Conservation (phyloP, 2,329 filamentous ascomycete genomes). For the Chaetomium globosum region DNA sequence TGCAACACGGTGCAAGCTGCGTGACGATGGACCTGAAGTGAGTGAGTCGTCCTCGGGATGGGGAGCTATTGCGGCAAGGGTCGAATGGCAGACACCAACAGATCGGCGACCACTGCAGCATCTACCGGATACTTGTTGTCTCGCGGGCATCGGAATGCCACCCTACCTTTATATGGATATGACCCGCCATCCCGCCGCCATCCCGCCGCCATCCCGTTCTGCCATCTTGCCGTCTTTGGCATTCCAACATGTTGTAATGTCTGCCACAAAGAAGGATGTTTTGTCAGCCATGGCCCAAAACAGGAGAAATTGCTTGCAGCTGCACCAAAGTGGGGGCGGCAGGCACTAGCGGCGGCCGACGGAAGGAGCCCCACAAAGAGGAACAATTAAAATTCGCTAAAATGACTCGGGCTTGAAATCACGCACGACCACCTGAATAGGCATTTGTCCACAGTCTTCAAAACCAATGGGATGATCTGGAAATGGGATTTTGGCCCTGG, state of each 20-base stretch:
- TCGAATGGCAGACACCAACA: neutral
- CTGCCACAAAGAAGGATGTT: neutral
- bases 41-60: neutral
- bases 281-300: neutral
- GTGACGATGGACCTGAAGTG: neutral
- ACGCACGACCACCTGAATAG: no score
- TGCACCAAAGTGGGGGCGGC: neutral
- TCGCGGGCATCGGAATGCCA: conserved; percentile 4
- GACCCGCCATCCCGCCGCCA: conserved; percentile 6
- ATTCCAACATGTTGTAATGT: neutral
- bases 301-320: neutral
- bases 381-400: neutral
- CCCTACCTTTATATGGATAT: conserved; percentile 10
- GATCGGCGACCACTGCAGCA: neutral
- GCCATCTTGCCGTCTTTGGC: neutral
- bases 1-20: conserved; percentile 2
- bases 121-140: neutral
- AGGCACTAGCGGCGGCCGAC: conserved; percentile 6
- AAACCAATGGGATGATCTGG: no score
- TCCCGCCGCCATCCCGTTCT: neutral
- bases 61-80: neutral
- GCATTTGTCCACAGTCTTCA: no score
- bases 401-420: no score
- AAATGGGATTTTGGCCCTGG: no score
- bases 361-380: neutral